Conservation (phyloP, 805 yeast species). For the Sporopachydermia quercuum region DNA sequence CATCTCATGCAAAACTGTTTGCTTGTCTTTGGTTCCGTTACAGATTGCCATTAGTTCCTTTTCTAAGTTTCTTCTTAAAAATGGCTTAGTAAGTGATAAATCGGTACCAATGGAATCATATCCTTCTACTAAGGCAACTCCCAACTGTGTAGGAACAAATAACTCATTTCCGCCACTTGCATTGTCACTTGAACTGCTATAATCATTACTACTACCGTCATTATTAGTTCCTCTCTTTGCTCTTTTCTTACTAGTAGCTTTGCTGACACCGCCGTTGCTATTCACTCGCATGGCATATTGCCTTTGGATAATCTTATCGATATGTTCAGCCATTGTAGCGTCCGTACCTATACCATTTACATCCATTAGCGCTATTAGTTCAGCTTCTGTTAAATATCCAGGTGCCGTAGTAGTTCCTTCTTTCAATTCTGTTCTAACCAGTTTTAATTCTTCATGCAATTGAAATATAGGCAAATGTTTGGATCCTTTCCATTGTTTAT, state of each 20-base stretch:
- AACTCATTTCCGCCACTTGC: conserved; percentile 24
- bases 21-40: conserved; percentile 39
- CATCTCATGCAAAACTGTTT: conserved; percentile 39
- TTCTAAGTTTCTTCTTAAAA: conserved; percentile 67
- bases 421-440: conserved; percentile 42
- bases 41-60: conserved; percentile 49
- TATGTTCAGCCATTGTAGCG: conserved; percentile 98
- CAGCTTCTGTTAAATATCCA: conserved; percentile 74
- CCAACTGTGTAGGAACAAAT: conserved; percentile 68
- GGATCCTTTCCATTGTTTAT: conserved; percentile 60
- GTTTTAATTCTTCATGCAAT: conserved; percentile 39
- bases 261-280: conserved; percentile 9
- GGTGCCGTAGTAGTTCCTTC: conserved; percentile 79
- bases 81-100: conserved; percentile 74
- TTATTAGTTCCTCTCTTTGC: conserved; percentile 5
- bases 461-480: conserved; percentile 49
- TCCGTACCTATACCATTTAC: conserved; percentile 97
- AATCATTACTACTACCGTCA: conserved; percentile 3
- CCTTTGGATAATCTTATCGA: conserved; percentile 58
- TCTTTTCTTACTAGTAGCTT: conserved; percentile 4
- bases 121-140: conserved; percentile 78
- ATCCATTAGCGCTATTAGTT: conserved; percentile 86
- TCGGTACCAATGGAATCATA: conserved; percentile 70
- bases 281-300: conserved; percentile 42
- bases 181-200: conserved; percentile 16